Base-by-base conservation (phyloP, 1,284 basidiomycete genomes). In the Gomphus sp. region DNA sequence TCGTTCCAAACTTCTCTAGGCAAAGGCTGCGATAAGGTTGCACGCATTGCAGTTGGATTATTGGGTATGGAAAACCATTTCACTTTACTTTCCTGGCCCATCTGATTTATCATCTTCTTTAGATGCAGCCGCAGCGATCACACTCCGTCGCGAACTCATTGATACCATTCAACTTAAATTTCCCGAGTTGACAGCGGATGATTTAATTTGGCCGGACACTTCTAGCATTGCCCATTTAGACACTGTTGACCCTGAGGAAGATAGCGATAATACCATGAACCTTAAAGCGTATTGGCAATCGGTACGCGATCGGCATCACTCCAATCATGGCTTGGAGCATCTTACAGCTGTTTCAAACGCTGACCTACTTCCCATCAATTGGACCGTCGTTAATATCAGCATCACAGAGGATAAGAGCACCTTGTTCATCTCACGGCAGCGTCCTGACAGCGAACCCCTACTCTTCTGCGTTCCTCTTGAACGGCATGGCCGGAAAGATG, bases 381-480 rank as follows among this genome's bases (percentile, higher is more conserved):
- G 96, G 94, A 89, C 86, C 4, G 81, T 95, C 10, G 76, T 98
- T 57, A 91, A 87, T 62, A 84, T 99, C 64, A 88, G 80, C 62
- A 77, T 98, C 54, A 88, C 90, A 0, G 81, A 88, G 6, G 93
- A 97, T 66, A 84, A 84, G 63, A 86, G 82, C 64, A 89, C 89
- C 4, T 78, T 99, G 68, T 87, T 98, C 62, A 72, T 98, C 49
- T 87, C 91, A 1, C 85, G 94, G 12, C 87, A 94, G 64, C 79
- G 86, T 43, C 76, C 81, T 2, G 75, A 78, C 3, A 71, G 73
- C 7, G 73, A 79, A 2, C 89, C 92, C 0, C 73, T 97, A 33
- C 78, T 96, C 11, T 93, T 98, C 71, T 91, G 89, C 63, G 76
- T 99, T 4, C 96, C 97, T 0, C 75, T 99, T 33, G 77, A 82